Conservation (phyloP, 345 rosid species). For the Heritiera littoralis region DNA sequence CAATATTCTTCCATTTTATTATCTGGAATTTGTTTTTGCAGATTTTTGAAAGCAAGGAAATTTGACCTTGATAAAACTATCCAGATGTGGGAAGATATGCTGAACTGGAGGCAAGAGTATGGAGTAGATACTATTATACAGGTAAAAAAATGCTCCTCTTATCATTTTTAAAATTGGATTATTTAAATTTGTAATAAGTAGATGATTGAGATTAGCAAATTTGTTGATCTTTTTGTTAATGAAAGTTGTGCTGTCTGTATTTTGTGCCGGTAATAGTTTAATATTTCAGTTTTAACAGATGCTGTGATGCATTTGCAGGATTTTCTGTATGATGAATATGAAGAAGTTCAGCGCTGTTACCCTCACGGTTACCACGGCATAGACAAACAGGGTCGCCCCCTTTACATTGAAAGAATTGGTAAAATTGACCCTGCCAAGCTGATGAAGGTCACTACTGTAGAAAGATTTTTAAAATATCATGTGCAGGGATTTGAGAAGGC, state of each 20-base stretch:
- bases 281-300: slow-evolving; percentile 2
- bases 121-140: slow-evolving; percentile 72
- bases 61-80: slow-evolving; percentile 77
- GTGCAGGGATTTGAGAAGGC: slow-evolving; percentile 90
- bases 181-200: not conserved
- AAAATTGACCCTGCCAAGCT: slow-evolving; percentile 75
- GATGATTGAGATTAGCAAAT: not conserved
- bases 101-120: slow-evolving; percentile 82
- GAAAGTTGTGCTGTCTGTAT: slow-evolving; percentile 1
- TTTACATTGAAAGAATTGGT: slow-evolving; percentile 85
- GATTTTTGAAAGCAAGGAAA: slow-evolving; percentile 88
- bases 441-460: slow-evolving; percentile 80
- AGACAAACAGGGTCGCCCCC: slow-evolving; percentile 85
- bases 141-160: slow-evolving; percentile 44
- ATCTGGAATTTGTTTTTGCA: slow-evolving; percentile 30
- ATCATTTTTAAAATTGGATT: slow-evolving; percentile 6
- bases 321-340: slow-evolving; percentile 79
- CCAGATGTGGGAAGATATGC: slow-evolving; percentile 95
- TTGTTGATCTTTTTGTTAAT: slow-evolving; percentile 7
- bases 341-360: slow-evolving; percentile 74
- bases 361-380: slow-evolving; percentile 99
- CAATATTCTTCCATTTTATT: not conserved
- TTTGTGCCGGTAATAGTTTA: not conserved
- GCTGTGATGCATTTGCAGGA: slow-evolving; percentile 51
- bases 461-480: slow-evolving; percentile 86